A percentile compares a stretch with the other conserved stretches of the same genome.
Evolutionary conservation across 441 rosid genomes (phyloP).

Genomic region (Syzygium syzygioides): DNA sequence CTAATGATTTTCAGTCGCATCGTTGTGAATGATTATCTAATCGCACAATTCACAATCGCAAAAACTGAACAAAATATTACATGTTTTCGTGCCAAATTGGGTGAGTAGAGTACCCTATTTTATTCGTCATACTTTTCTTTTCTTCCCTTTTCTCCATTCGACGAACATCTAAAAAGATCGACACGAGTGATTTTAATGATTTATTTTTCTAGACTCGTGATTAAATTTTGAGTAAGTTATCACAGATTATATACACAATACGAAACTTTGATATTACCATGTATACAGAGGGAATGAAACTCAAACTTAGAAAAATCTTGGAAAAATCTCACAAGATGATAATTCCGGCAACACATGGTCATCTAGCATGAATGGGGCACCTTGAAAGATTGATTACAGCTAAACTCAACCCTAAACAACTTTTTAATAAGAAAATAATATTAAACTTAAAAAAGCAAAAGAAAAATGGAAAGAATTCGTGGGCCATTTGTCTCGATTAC

Average conservation of each 20-base stretch:
- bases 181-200: background rate
- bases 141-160: background rate
- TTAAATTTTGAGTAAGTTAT: background rate
- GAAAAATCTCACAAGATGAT: background rate
- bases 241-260: background rate
- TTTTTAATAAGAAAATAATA: background rate
- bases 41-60: background rate
- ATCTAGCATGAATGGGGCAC: background rate
- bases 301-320: background rate
- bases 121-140: background rate
- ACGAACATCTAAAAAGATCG: background rate
- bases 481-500: background rate
- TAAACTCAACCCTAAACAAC: background rate
- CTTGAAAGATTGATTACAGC: background rate
- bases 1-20: background rate
- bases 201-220: background rate
- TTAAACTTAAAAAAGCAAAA: background rate
- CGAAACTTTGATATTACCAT: background rate
- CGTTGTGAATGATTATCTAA: accelerated
- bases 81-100: background rate
- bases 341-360: background rate
- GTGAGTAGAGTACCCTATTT: background rate
- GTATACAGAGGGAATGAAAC: background rate
- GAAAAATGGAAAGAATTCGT: background rate
- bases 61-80: background rate